A percentile compares a stretch with the other conserved stretches of the same genome.
These are phyloP conservation scores for Stevia rebaudiana DNA, from an alignment of 140 eudicot species.

Conservation along the genomic window DNA sequence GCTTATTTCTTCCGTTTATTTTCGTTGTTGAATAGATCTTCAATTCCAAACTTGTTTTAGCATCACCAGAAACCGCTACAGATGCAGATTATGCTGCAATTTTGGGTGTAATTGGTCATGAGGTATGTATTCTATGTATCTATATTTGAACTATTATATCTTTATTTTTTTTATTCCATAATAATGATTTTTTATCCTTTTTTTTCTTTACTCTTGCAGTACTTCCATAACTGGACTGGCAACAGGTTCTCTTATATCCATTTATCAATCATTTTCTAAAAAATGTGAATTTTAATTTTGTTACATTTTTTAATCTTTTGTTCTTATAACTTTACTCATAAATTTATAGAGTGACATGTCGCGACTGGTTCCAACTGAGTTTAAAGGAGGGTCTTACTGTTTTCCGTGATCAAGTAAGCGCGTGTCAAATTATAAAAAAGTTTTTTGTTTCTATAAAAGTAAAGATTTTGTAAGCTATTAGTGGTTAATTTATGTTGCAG, in stretches of 20 bases:
- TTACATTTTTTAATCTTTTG: no score
- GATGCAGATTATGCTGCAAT: constrained; percentile 98
- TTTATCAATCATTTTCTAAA: not conserved
- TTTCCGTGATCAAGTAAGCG: constrained; percentile 88
- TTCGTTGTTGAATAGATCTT: constrained; percentile 51
- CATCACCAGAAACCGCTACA: constrained; percentile 96
- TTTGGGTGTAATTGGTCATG: constrained; percentile 95
- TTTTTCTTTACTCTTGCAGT: constrained; percentile 45
- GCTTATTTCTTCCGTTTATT: not conserved
- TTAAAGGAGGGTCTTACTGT: constrained; percentile 98
- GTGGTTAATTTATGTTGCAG: constrained; percentile 33
- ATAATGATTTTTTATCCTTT: constrained; percentile 1
- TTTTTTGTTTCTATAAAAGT: not conserved
- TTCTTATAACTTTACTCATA: not conserved
- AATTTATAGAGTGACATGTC: constrained; percentile 81
- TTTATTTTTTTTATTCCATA: not conserved
- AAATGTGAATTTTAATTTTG: not conserved
- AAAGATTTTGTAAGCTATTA: not conserved
- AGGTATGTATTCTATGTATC: constrained; percentile 39
- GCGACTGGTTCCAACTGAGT: constrained; percentile 98
- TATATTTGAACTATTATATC: not conserved
- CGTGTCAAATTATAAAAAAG: not conserved
- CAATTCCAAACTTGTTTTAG: constrained; percentile 91
- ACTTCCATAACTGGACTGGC: constrained; percentile 98
- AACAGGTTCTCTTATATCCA: constrained; percentile 58